phyloP scores from a whole-genome alignment of 768 basidiomycete genomes.

The Amanita jacksonii region DNA sequence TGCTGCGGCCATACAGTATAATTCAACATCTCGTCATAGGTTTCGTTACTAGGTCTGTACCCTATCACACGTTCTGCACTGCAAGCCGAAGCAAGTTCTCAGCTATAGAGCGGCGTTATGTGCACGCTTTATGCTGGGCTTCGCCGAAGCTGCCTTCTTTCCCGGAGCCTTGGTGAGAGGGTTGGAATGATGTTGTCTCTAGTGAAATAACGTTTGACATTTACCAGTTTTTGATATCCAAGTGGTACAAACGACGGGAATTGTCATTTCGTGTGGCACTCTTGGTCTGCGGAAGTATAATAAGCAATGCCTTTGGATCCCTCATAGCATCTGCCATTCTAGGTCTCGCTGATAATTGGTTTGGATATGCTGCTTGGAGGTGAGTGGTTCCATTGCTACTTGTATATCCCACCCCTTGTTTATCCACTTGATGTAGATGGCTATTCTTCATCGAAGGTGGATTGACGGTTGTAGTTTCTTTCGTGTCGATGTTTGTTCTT shows the following conservation, averaged over 20 bases:
- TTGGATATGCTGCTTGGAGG: constrained; percentile 68
- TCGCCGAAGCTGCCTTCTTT: constrained; percentile 63
- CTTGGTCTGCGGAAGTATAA: constrained; percentile 62
- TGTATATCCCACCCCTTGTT: not conserved
- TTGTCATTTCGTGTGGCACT: constrained; percentile 61
- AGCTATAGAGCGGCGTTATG: constrained; percentile 58
- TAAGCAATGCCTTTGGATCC: constrained; percentile 77
- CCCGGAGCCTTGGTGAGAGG: constrained; percentile 47
- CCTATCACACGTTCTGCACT: not conserved
- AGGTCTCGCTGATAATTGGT: constrained; percentile 55
- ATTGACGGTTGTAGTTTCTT: constrained; percentile 39
- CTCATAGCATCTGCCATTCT: constrained; percentile 73
- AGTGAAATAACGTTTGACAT: not conserved
- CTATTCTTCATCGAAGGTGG: constrained; percentile 63
- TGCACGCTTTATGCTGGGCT: constrained; percentile 71
- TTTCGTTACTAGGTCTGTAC: constrained; percentile 28
- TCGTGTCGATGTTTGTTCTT: constrained; percentile 51
- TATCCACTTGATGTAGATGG: constrained; percentile 35
- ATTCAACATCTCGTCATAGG: constrained; percentile 25
- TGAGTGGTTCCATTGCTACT: constrained; percentile 19
- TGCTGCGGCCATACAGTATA: not conserved
- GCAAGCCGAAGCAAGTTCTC: constrained; percentile 1
- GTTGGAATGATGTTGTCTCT: constrained; percentile 8
- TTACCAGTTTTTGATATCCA: constrained; percentile 43
- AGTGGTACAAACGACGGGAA: constrained; percentile 68